Conservation (phyloP, 139 green algal species). For the Chlamydomonas eustigma region DNA sequence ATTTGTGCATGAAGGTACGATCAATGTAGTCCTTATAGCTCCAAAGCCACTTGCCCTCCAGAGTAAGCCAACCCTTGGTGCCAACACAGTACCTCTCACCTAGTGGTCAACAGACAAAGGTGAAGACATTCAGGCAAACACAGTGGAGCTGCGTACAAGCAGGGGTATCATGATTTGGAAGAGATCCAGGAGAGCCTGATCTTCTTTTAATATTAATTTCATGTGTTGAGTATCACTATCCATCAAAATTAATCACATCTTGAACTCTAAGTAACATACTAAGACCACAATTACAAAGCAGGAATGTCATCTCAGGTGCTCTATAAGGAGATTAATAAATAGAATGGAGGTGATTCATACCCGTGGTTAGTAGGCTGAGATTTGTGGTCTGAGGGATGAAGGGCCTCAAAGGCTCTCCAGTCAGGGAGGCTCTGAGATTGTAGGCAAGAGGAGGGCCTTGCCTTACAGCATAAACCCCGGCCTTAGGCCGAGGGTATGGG, state of each 20-base stretch:
- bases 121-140: not conserved
- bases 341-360: no score
- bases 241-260: no score
- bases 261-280: no score
- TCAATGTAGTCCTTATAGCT: slow-evolving; percentile 89
- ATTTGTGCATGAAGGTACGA: slow-evolving; percentile 81
- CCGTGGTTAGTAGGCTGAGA: slow-evolving; percentile 78
- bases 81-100: slow-evolving; percentile 35
- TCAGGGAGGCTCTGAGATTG: slow-evolving; percentile 76
- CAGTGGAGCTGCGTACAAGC: no score
- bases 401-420: slow-evolving; percentile 51
- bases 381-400: slow-evolving; percentile 79
- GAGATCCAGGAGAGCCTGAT: no score
- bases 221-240: no score
- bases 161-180: no score
- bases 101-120: slow-evolving; percentile 25
- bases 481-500: slow-evolving; percentile 85
- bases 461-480: slow-evolving; percentile 92
- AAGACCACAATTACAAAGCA: no score
- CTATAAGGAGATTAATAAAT: no score
- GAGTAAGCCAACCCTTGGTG: slow-evolving; percentile 27
- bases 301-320: no score
- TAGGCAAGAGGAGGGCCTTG: slow-evolving; percentile 73
- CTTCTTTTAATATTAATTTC: no score
- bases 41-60: slow-evolving; percentile 73